Conservation (phyloP, 1,284 basidiomycete genomes). For the Pseudozyma sp. region DNA sequence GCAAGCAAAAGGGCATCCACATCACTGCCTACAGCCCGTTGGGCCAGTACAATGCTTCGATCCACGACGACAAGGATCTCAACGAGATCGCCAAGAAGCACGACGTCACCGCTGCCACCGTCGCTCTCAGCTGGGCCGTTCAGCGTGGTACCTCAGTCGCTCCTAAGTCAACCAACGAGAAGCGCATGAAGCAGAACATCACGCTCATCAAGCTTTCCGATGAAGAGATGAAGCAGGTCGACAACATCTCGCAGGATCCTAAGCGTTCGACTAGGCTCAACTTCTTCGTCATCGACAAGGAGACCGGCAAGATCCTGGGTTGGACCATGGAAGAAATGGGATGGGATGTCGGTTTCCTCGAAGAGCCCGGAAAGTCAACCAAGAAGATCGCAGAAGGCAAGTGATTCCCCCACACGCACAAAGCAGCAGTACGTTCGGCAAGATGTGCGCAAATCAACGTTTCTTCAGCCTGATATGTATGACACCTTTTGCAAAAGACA, state of each 20-base stretch:
- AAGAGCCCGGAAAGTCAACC: conserved; percentile 11
- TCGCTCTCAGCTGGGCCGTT: conserved; percentile 80
- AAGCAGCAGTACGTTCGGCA: too few species aligned
- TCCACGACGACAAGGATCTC: conserved; percentile 79
- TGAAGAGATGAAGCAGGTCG: conserved; percentile 73
- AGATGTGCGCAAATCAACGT: background rate
- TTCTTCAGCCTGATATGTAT: conserved; percentile 16
- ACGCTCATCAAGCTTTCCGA: conserved; percentile 76
- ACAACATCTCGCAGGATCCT: conserved; percentile 49
- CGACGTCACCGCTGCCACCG: conserved; percentile 74
- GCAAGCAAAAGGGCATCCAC: conserved; percentile 78
- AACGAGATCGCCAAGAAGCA: conserved; percentile 75
- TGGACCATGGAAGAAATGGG: conserved; percentile 58
- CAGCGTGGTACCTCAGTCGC: conserved; percentile 70
- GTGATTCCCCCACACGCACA: background rate
- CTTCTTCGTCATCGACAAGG: conserved; percentile 28
- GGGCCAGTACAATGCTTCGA: conserved; percentile 79
- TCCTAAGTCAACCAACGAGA: conserved; percentile 72
- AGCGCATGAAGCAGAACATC: conserved; percentile 80
- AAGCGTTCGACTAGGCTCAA: conserved; percentile 42
- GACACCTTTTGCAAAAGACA: conserved; percentile 44
- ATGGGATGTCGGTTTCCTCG: conserved; percentile 50
- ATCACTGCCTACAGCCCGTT: conserved; percentile 86
- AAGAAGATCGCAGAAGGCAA: conserved; percentile 8
- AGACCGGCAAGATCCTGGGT: conserved; percentile 36